phyloP scores from a whole-genome alignment of 2,329 filamentous ascomycete genomes.

The Westerdykella ornata region DNA sequence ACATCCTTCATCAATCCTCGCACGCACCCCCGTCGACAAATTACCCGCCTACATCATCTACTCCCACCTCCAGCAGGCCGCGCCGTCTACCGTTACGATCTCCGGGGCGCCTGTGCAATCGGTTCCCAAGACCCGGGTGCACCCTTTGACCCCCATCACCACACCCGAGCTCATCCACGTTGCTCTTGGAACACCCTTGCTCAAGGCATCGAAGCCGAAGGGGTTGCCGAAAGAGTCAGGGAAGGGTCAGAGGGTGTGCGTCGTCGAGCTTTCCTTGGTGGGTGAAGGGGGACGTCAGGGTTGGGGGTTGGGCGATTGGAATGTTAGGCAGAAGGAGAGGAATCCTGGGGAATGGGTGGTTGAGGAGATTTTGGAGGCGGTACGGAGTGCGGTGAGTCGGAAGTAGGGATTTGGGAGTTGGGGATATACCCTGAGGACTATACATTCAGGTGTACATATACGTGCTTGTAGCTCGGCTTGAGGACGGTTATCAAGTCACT shows the following conservation, averaged over 20 bases:
- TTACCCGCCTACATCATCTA: conserved; percentile 87
- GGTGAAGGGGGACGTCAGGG: conserved; percentile 62
- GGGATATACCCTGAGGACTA: no score
- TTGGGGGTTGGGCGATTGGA: conserved; percentile 81
- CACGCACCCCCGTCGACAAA: conserved; percentile 45
- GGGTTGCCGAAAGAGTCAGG: conserved; percentile 49
- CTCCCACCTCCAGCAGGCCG: conserved; percentile 68
- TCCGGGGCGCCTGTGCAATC: conserved; percentile 28
- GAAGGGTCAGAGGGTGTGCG: conserved; percentile 62
- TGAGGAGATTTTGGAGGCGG: conserved; percentile 45
- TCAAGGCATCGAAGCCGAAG: conserved; percentile 83
- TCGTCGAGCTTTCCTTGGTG: conserved; percentile 70
- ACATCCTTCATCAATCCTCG: conserved; percentile 76
- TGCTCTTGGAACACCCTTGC: conserved; percentile 75
- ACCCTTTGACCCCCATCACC: conserved; percentile 73
- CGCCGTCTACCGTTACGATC: conserved; percentile 40
- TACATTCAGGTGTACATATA: no score
- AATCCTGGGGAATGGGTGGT: conserved; percentile 66
- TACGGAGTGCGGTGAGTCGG: background rate
- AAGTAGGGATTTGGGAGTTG: no score
- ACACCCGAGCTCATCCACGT: conserved; percentile 69
- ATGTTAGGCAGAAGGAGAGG: conserved; percentile 72
- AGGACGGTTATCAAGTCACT: no score
- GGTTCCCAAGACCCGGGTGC: conserved; percentile 65
- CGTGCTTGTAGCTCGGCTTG: no score